Evolutionary conservation across 129 eudicot genomes (phyloP).

Genomic region (Saposhnikovia divaricata): DNA sequence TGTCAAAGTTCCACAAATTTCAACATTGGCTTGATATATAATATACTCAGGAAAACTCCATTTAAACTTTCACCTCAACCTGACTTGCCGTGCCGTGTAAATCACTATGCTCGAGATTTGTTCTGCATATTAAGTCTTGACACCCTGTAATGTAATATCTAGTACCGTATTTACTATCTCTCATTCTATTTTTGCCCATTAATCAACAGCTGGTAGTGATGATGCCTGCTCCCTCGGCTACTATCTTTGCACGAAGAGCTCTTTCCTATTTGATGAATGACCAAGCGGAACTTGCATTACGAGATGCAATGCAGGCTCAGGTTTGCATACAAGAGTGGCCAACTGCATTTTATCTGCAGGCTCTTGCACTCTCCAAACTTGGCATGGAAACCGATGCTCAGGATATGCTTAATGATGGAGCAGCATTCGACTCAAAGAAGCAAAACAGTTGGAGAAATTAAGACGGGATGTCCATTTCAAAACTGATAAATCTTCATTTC

Average conservation of each 20-base stretch:
- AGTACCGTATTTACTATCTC: not conserved
- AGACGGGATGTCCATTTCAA: not conserved
- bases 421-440: constrained; percentile 76
- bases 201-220: constrained; percentile 61
- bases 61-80: not conserved
- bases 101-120: not conserved
- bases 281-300: constrained; percentile 82
- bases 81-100: not conserved
- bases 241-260: constrained; percentile 83
- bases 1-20: not conserved
- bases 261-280: constrained; percentile 78
- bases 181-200: not conserved
- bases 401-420: constrained; percentile 93
- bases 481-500: not conserved
- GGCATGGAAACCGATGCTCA: constrained; percentile 99
- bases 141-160: not conserved
- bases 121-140: not conserved
- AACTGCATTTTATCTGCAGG: constrained; percentile 89
- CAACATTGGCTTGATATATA: not conserved
- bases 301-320: constrained; percentile 99
- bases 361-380: constrained; percentile 87
- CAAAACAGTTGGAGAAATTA: constrained; percentile 82
- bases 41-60: not conserved
- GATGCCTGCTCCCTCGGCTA: constrained; percentile 95
- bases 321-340: constrained; percentile 98